Conservation (phyloP, 2,329 filamentous ascomycete genomes). For the Fusarium tuaranense region DNA sequence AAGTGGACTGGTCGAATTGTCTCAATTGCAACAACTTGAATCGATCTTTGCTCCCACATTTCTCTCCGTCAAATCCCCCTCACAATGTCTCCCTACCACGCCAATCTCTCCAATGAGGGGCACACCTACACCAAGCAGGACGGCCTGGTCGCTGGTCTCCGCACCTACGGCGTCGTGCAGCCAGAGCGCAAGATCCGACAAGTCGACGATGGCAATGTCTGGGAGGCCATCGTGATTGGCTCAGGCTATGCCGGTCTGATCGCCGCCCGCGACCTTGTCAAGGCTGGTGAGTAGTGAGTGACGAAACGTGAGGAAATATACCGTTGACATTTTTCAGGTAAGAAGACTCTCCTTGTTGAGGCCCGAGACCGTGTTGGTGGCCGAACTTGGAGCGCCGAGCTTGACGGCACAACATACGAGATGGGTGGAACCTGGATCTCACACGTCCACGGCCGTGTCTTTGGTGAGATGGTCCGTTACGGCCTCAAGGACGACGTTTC, state of each 20-base stretch:
- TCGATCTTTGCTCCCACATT: background rate
- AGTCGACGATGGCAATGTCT: background rate
- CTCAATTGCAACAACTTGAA: background rate
- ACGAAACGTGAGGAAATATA: background rate
- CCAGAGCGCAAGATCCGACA: constrained; percentile 12
- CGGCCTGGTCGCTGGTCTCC: constrained; percentile 4
- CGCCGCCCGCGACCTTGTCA: constrained; percentile 13
- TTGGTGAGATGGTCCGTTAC: constrained; percentile 13
- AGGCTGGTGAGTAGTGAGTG: constrained; percentile 1
- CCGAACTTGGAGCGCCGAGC: constrained; percentile 12
- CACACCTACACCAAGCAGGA: constrained; percentile 12
- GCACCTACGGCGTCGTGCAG: constrained; percentile 11
- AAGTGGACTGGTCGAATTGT: background rate
- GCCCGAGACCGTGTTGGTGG: constrained; percentile 17
- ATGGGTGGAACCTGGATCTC: constrained; percentile 21
- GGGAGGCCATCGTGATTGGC: constrained; percentile 4
- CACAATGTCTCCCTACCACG: constrained; percentile 4
- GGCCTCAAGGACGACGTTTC: constrained; percentile 13
- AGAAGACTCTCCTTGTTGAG: constrained; percentile 13
- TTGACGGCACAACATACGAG: constrained; percentile 11
- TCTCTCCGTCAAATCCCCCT: background rate
- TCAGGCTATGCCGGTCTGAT: constrained; percentile 5
- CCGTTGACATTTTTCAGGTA: background rate
- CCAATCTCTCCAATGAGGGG: constrained; percentile 13
- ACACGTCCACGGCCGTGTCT: constrained; percentile 8